Evolutionary conservation across 371 early-diverging fungal genomes (phyloP).

Genomic region (Mucor racemosus): DNA sequence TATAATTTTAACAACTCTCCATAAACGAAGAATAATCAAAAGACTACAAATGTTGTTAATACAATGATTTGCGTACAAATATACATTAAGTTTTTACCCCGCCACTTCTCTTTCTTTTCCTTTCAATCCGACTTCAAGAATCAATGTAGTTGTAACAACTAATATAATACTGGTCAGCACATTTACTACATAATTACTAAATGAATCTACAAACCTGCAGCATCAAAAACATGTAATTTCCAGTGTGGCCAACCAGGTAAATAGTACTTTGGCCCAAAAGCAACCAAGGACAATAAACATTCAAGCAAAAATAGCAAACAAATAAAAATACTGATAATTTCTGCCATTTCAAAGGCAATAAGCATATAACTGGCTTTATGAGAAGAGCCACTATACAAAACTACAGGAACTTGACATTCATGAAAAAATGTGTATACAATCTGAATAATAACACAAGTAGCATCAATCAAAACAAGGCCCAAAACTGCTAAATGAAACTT

Average conservation of each 20-base stretch:
- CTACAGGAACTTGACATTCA: constrained; percentile 29
- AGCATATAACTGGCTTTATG: constrained; percentile 15
- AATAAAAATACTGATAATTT: constrained; percentile 36
- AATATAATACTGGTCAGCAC: not conserved
- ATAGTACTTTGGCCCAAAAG: constrained; percentile 51
- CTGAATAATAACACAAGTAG: constrained; percentile 41
- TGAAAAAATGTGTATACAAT: constrained; percentile 39
- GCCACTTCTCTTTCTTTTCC: constrained; percentile 59
- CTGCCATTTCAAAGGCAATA: constrained; percentile 38
- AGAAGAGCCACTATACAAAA: not conserved
- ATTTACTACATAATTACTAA: not conserved
- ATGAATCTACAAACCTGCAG: constrained; percentile 29
- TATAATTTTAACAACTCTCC: constrained; percentile 53
- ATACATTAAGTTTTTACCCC: constrained; percentile 33
- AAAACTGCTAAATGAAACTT: constrained; percentile 39
- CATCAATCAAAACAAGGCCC: constrained; percentile 39
- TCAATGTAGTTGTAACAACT: constrained; percentile 49
- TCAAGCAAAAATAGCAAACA: constrained; percentile 48
- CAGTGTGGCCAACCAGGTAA: constrained; percentile 49
- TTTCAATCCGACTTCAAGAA: constrained; percentile 45
- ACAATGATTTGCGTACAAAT: not conserved
- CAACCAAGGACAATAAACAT: constrained; percentile 35
- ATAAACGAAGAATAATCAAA: constrained; percentile 53
- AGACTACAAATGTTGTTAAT: constrained; percentile 23
- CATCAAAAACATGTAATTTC: constrained; percentile 54